Evolutionary conservation across 345 rosid genomes (phyloP).

Genomic region (Odontarrhena argentea): DNA sequence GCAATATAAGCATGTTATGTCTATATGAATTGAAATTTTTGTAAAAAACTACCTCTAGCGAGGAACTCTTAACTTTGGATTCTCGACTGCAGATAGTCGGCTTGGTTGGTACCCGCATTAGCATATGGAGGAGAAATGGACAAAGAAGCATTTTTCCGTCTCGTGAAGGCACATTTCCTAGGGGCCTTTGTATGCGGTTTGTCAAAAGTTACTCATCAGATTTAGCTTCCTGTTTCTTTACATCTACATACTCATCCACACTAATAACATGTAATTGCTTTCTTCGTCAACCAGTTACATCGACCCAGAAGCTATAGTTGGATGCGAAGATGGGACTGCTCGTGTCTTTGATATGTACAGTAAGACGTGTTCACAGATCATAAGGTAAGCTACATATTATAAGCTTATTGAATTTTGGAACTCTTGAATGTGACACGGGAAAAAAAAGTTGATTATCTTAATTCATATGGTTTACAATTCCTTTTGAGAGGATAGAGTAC

Average conservation of each 20-base stretch:
- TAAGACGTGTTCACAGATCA: constrained; percentile 72
- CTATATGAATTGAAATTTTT: background rate
- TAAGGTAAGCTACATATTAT: constrained; percentile 50
- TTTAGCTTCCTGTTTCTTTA: constrained; percentile 1
- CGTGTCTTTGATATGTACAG: constrained; percentile 95
- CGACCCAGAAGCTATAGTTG: constrained; percentile 93
- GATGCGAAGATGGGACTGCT: constrained; percentile 91
- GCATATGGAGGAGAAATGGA: constrained; percentile 89
- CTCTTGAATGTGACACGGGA: background rate
- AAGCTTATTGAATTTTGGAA: background rate
- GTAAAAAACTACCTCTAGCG: background rate
- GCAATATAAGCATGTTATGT: background rate
- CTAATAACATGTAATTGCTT: background rate
- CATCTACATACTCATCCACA: background rate
- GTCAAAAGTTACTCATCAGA: constrained; percentile 20
- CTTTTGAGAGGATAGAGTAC: background rate
- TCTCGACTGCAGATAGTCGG: constrained; percentile 65
- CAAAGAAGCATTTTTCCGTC: constrained; percentile 75
- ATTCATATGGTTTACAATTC: background rate
- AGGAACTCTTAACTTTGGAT: background rate
- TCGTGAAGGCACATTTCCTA: constrained; percentile 64
- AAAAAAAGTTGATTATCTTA: background rate
- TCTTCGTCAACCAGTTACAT: constrained; percentile 54
- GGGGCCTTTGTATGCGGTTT: constrained; percentile 90
- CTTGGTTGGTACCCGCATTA: constrained; percentile 71